Evolutionary conservation across 495 filamentous ascomycete genomes (phyloP).

Genomic region (Daldinia caldariorum): DNA sequence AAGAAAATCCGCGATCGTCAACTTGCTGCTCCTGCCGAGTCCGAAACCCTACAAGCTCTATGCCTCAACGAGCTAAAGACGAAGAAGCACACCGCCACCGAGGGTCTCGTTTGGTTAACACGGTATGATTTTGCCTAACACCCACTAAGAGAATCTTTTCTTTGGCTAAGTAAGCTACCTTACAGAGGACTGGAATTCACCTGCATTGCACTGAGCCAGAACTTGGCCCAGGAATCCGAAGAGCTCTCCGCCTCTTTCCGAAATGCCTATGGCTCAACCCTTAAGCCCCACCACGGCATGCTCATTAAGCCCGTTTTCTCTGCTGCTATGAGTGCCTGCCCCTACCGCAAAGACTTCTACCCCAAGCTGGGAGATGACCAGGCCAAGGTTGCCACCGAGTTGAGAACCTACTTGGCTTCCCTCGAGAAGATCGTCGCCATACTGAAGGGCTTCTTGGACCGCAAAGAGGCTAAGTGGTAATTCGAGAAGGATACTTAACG

Average conservation of each 20-base stretch:
- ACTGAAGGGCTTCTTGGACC: constrained; percentile 75
- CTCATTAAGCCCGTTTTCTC: constrained; percentile 88
- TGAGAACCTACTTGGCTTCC: constrained; percentile 75
- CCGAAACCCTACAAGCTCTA: constrained; percentile 82
- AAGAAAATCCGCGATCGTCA: constrained; percentile 93
- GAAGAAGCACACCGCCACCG: constrained; percentile 84
- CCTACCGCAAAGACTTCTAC: constrained; percentile 92
- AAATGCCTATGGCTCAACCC: constrained; percentile 79
- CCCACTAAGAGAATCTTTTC: not conserved
- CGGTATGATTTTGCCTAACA: constrained; percentile 65
- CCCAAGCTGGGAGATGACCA: constrained; percentile 78
- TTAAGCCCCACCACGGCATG: constrained; percentile 90
- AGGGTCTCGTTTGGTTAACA: constrained; percentile 90
- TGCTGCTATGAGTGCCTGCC: constrained; percentile 89
- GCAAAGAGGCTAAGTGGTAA: constrained; percentile 78
- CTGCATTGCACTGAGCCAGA: constrained; percentile 79
- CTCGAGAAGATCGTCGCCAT: constrained; percentile 79
- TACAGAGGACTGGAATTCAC: constrained; percentile 92
- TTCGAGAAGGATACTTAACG: not conserved
- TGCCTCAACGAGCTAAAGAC: constrained; percentile 85
- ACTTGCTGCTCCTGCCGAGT: constrained; percentile 77
- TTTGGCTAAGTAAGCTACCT: constrained; percentile 12
- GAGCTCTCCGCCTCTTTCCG: constrained; percentile 91
- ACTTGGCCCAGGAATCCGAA: constrained; percentile 68
- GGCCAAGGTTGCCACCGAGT: constrained; percentile 65